Conservation (phyloP, 129 eudicot genomes). For the Silybum marianum region DNA sequence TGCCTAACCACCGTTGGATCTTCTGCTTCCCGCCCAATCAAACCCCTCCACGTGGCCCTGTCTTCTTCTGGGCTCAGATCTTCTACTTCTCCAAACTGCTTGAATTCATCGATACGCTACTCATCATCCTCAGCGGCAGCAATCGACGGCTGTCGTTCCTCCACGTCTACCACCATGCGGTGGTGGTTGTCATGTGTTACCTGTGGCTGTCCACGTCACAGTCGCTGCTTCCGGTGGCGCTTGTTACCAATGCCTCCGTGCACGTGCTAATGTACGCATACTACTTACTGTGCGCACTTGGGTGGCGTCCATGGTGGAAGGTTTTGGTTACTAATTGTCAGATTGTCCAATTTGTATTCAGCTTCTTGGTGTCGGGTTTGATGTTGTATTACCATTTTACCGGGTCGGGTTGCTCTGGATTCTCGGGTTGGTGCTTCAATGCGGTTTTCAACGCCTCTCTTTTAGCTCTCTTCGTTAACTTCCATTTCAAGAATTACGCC, state of each 20-base stretch:
- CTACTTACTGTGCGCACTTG: constrained; percentile 64
- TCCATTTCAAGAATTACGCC: constrained; percentile 73
- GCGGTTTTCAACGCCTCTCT: constrained; percentile 86
- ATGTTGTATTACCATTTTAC: constrained; percentile 74
- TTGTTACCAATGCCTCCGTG: constrained; percentile 81
- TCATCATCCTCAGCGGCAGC: constrained; percentile 62
- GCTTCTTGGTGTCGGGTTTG: constrained; percentile 70
- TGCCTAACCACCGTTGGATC: constrained; percentile 56
- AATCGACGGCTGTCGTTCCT: constrained; percentile 75
- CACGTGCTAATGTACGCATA: constrained; percentile 92
- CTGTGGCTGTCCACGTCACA: constrained; percentile 72
- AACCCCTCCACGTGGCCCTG: constrained; percentile 76
- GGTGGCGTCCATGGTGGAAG: constrained; percentile 92
- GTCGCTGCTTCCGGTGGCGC: constrained; percentile 81
- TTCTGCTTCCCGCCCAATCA: constrained; percentile 74
- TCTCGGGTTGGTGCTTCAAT: constrained; percentile 83
- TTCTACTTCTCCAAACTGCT: constrained; percentile 83
- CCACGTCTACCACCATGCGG: constrained; percentile 95
- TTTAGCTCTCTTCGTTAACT: constrained; percentile 66
- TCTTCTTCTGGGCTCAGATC: constrained; percentile 87
- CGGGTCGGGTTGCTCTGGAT: constrained; percentile 71
- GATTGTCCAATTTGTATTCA: constrained; percentile 83
- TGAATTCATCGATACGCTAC: constrained; percentile 76
- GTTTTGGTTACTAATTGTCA: constrained; percentile 81
- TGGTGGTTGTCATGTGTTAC: constrained; percentile 81